Percentiles rank a stretch among this genome's conserved stretches.
These are phyloP conservation scores for Fusarium sulawesiense DNA, from an alignment of 2,329 filamentous ascomycete genomes.

Conservation along the genomic window DNA sequence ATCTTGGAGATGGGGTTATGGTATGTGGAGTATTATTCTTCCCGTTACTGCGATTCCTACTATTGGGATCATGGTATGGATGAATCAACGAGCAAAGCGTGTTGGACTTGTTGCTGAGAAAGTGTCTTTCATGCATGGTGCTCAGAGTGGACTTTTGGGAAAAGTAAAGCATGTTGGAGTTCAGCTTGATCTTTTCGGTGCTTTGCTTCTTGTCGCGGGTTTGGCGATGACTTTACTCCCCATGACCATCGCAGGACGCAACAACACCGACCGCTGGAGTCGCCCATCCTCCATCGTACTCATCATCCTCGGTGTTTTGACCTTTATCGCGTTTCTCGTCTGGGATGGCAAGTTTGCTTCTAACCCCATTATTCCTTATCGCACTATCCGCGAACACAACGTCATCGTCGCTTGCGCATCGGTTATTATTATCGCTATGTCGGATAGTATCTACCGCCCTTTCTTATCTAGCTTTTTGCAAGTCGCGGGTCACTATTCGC, in stretches of 20 bases:
- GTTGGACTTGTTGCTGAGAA: conserved; percentile 15
- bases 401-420: conserved; percentile 33
- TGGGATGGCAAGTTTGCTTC: conserved; percentile 32
- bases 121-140: conserved; percentile 8
- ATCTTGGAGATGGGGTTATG: conserved; percentile 33
- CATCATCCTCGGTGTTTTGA: conserved; percentile 15
- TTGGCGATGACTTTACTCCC: conserved; percentile 33
- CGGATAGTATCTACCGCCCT: conserved; percentile 29
- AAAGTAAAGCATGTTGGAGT: conserved; percentile 16
- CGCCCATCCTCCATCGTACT: conserved; percentile 29
- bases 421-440: conserved; percentile 30
- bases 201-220: conserved; percentile 26
- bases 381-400: conserved; percentile 33
- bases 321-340: conserved; percentile 16
- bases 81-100: conserved; percentile 12
- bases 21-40: conserved; percentile 29
- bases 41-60: conserved; percentile 28
- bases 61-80: conserved; percentile 34
- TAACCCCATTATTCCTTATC: conserved; percentile 29
- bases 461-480: conserved; percentile 33
- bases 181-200: conserved; percentile 24
- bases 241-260: conserved; percentile 30
- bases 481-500: conserved; percentile 28
- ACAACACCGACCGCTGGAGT: conserved; percentile 33
- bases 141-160: not conserved